Percentiles rank a stretch among this genome's conserved stretches.
Evolutionary conservation across 768 basidiomycete species (phyloP).

Genomic region (Boletus pseudopeckii): DNA sequence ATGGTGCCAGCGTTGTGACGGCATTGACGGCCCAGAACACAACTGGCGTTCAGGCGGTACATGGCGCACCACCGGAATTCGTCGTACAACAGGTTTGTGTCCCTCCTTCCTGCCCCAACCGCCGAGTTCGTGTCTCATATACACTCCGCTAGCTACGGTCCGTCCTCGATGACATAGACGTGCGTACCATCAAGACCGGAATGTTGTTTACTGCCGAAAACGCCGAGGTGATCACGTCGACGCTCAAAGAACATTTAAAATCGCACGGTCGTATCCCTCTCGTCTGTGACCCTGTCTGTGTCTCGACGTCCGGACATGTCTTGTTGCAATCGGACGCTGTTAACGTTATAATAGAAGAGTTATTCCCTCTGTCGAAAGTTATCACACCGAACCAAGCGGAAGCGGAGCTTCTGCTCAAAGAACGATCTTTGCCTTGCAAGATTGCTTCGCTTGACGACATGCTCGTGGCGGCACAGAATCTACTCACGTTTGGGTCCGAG

Average conservation of each 20-base stretch:
- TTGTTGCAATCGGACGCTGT: slow-evolving; percentile 70
- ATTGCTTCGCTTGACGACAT: slow-evolving; percentile 56
- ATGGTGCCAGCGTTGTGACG: slow-evolving; percentile 79
- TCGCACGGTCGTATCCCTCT: slow-evolving; percentile 43
- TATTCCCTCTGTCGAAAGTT: slow-evolving; percentile 68
- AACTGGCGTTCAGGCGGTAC: slow-evolving; percentile 71
- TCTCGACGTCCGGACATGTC: slow-evolving; percentile 84
- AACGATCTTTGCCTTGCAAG: slow-evolving; percentile 20
- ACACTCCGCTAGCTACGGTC: slow-evolving; percentile 52
- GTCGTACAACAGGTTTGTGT: slow-evolving; percentile 65
- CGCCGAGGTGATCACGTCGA: slow-evolving; percentile 47
- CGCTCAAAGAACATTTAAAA: slow-evolving; percentile 45
- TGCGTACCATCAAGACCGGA: slow-evolving; percentile 81
- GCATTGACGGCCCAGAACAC: slow-evolving; percentile 92
- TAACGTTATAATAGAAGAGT: slow-evolving; percentile 49
- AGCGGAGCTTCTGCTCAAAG: slow-evolving; percentile 63
- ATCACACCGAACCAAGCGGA: slow-evolving; percentile 88
- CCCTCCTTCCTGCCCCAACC: not conserved
- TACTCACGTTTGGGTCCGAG: slow-evolving; percentile 46
- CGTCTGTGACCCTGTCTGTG: slow-evolving; percentile 81
- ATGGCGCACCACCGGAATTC: slow-evolving; percentile 64
- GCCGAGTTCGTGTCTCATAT: not conserved
- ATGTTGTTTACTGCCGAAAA: slow-evolving; percentile 73
- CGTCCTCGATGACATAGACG: slow-evolving; percentile 67
- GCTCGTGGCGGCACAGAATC: slow-evolving; percentile 49